phyloP scores from a whole-genome alignment of 2,329 filamentous ascomycete genomes.

The Verruconis gallopava region DNA sequence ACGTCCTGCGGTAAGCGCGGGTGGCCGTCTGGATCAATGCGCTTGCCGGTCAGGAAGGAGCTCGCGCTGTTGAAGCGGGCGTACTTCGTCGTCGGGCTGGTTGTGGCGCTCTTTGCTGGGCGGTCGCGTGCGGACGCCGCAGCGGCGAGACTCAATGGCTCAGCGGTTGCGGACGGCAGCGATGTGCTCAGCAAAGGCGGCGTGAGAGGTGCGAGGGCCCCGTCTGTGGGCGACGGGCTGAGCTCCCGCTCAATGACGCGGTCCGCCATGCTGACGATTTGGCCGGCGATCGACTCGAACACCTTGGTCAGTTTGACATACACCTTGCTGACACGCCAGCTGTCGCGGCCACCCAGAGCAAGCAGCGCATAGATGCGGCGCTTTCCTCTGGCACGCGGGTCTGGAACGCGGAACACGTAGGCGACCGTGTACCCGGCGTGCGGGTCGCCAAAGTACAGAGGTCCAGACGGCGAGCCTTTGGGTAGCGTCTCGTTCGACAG shows the following conservation, averaged over 20 bases:
- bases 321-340: slow-evolving; percentile 33
- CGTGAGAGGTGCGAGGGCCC: neutral
- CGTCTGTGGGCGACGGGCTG: slow-evolving; percentile 15
- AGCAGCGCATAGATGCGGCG: slow-evolving; percentile 44
- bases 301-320: slow-evolving; percentile 28
- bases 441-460: slow-evolving; percentile 45
- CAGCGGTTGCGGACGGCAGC: neutral
- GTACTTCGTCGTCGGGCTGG: slow-evolving; percentile 14
- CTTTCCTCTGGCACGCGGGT: slow-evolving; percentile 44
- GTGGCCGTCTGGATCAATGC: slow-evolving; percentile 42
- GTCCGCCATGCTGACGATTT: slow-evolving; percentile 34
- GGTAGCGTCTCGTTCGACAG: slow-evolving; percentile 44
- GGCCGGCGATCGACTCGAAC: slow-evolving; percentile 41
- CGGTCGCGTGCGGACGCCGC: neutral
- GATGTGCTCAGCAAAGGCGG: neutral
- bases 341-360: slow-evolving; percentile 43
- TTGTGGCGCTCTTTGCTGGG: slow-evolving; percentile 5
- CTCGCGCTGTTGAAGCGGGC: neutral
- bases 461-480: slow-evolving; percentile 41
- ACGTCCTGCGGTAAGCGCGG: slow-evolving; percentile 34
- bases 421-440: slow-evolving; percentile 45
- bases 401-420: slow-evolving; percentile 45
- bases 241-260: slow-evolving; percentile 24
- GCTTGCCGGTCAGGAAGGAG: slow-evolving; percentile 44
- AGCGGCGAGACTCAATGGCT: neutral